Evolutionary conservation across 2,329 filamentous ascomycete species (phyloP), one percentile per base, ranked within the genome.

Genomic region (Apiospora rasikravindrae): DNA sequence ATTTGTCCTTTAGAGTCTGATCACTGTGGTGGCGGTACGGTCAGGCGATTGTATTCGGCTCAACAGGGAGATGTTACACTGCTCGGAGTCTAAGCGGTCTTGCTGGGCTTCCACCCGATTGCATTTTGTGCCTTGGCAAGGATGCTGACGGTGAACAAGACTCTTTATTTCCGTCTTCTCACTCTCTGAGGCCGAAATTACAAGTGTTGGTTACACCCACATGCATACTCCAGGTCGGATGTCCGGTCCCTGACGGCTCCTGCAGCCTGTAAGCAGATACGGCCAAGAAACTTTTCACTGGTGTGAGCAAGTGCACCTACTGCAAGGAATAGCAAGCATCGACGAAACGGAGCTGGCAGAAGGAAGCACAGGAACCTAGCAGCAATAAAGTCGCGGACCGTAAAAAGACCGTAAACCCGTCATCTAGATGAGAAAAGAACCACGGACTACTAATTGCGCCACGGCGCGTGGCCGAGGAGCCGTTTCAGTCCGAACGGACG

Each of bases 211-310:
- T 37, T 61, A 61, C 53, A 22, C 16, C 10, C 29, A n/a, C 53
- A 61, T 61, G 33, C 13, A 40, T 64, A 33, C 57, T 24, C 57
- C 29, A 64, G 29, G 57, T 64, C 57, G 57, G 57, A 64, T 64
- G 57, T 64, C 57, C 57, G 57, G 57, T 64, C 33, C 57, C 29
- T 64, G 57, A 14, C 57, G 40, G 57, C 33, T 37, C 57, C 57
- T 64, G 57, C 57, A 33, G 57, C 33, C 33, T 64, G 33, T 40
- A 64, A 64, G 29, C 57, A 64, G 19, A n/a, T 64, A 64, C n/a
- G 49, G 19, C 57, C 57, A 64, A 64, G 57, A 64, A 64, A 40
- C 57, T 64, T 64, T 64, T 64, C 33, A 13, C 29, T 64, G 57
- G 57, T 6, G 22, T n/a, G 22, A 37, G 22, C 33, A 22, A 40